Conservation (phyloP, 2,329 filamentous ascomycete species). For the Coniella lustricola region DNA sequence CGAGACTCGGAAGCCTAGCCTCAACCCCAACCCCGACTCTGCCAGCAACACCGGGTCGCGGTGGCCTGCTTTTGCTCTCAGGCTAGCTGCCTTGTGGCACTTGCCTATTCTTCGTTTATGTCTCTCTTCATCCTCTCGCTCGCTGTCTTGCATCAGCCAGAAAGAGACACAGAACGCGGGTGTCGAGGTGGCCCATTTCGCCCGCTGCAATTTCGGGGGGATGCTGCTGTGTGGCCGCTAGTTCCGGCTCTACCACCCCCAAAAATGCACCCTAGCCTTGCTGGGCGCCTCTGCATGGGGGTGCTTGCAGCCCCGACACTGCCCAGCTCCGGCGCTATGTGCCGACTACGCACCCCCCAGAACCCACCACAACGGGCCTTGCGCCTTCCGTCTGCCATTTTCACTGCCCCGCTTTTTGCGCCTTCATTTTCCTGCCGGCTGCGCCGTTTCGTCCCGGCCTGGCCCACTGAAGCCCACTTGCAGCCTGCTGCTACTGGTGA, state of each 20-base stretch:
- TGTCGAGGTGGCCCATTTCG: not conserved
- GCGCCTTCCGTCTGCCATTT: conserved; percentile 10
- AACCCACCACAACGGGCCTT: conserved; percentile 3
- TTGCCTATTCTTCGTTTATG: too few relatives aligned
- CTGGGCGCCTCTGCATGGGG: too few relatives aligned
- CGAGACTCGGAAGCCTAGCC: too few relatives aligned
- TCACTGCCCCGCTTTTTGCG: conserved; percentile 16
- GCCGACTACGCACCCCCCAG: conserved; percentile 6
- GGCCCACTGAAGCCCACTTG: not conserved
- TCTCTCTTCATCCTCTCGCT: too few relatives aligned
- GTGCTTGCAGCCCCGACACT: conserved; percentile 2
- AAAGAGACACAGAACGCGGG: too few relatives aligned
- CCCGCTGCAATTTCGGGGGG: conserved; percentile 9
- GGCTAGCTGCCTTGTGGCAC: too few relatives aligned
- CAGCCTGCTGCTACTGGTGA: not conserved
- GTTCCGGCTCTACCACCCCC: conserved; percentile 5
- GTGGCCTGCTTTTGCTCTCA: too few relatives aligned
- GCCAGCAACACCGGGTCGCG: too few relatives aligned
- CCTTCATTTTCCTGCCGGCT: conserved; percentile 8
- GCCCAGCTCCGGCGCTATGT: conserved; percentile 9
- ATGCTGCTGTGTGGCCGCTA: conserved; percentile 1
- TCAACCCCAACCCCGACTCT: too few relatives aligned
- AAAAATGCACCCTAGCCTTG: too few relatives aligned
- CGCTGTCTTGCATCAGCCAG: too few relatives aligned
- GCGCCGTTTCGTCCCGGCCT: conserved; percentile 3